Evolutionary conservation across 495 filamentous ascomycete genomes (phyloP), one percentile per base, ranked within the genome.

Genomic region (Barbatosphaeria neglecta): DNA sequence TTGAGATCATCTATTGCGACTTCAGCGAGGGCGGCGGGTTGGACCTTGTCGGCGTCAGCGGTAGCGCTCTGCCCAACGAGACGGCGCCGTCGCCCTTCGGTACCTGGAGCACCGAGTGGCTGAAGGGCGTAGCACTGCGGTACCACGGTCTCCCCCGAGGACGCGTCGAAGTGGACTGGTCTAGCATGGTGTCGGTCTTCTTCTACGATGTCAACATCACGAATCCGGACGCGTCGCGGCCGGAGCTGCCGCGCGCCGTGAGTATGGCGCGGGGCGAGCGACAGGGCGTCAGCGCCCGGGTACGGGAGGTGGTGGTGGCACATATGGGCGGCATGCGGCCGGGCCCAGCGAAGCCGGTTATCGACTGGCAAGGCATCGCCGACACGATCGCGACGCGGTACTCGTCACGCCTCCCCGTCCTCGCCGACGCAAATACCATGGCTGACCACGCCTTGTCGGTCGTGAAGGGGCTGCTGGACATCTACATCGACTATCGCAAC

Each of bases 1-100:
- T 84, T 44, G 82, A 84, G 59, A 63, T 86, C 35, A 81, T 86
- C 39, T 61, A 82, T n/a, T 86, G 82, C 57, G 58, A 76, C 25
- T 84, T 84, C 45, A 48, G 50, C 6, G 37, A 59, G 20, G 56
- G 58, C 4, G 47, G 64, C 15, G 48, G 49, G 41, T 50, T 60
- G 8, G 24, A 59, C 10, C 47, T 47, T 1, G 45, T 51, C 10
- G 41, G 39, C 40, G 20, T 22, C 4, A 19, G 22, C 20, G 39
- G 18, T 22, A 37, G 13, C 20, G 6, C 33, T 3, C n/a, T 45
- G 17, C 23, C n/a, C 16, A 45, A 19, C 27, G 43, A 41, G 39
- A 41, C 39, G 9, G 20, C 45, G 35, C 22, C 40, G 41, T 6
- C 20, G 10, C 22, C 4, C 6, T 9, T 2, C 37, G n/a, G n/a